Conservation (phyloP, 805 yeast species). For the Ogataea haglerorum region DNA sequence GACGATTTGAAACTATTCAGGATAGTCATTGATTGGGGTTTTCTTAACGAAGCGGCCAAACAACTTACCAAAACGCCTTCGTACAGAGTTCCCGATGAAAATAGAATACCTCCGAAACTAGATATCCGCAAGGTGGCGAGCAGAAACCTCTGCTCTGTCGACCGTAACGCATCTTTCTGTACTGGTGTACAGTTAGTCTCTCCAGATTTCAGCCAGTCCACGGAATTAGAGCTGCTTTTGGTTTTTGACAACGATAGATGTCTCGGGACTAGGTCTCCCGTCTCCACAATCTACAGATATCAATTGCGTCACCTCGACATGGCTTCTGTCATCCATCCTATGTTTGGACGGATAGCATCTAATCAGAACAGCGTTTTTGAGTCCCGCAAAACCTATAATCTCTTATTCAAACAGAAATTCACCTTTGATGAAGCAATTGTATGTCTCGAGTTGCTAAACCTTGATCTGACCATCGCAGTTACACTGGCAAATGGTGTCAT, state of each 20-base stretch:
- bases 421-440: slow-evolving; percentile 28
- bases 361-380: slow-evolving; percentile 16
- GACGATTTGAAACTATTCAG: slow-evolving; percentile 39
- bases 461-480: slow-evolving; percentile 40
- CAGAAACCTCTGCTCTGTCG: slow-evolving; percentile 30
- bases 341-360: slow-evolving; percentile 24
- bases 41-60: slow-evolving; percentile 43
- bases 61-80: slow-evolving; percentile 45
- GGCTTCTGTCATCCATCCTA: slow-evolving; percentile 20
- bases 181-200: slow-evolving; percentile 42
- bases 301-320: slow-evolving; percentile 20
- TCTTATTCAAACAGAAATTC: slow-evolving; percentile 22
- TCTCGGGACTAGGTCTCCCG: slow-evolving; percentile 8
- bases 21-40: slow-evolving; percentile 55
- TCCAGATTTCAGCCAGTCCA: slow-evolving; percentile 40
- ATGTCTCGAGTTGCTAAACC: slow-evolving; percentile 32
- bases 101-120: slow-evolving; percentile 40
- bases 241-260: slow-evolving; percentile 35
- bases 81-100: slow-evolving; percentile 47
- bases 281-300: slow-evolving; percentile 27
- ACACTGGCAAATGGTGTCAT: slow-evolving; percentile 42
- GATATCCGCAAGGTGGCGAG: slow-evolving; percentile 31
- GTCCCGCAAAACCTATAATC: slow-evolving; percentile 4
- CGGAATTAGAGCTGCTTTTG: slow-evolving; percentile 45
- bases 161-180: slow-evolving; percentile 24